Percentiles rank a stretch among this genome's conserved stretches.
Evolutionary conservation across 768 basidiomycete genomes (phyloP).

Genomic region (Pisolithus sp.): DNA sequence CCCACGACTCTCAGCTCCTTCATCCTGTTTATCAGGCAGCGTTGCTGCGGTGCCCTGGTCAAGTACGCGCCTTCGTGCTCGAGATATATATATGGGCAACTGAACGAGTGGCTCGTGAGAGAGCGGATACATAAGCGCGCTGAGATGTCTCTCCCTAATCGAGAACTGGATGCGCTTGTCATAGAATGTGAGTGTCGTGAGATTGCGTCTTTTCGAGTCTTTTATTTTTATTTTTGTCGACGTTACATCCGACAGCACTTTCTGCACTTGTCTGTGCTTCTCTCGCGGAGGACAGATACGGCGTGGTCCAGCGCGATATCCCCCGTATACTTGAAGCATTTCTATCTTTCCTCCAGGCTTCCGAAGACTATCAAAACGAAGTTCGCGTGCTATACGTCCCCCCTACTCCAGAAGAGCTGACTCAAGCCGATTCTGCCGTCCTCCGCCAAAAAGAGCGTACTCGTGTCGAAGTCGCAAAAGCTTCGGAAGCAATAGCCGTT

Average conservation of each 20-base stretch:
- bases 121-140: constrained; percentile 48
- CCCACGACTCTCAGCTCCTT: not conserved
- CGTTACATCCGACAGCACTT: constrained; percentile 41
- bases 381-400: constrained; percentile 37
- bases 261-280: constrained; percentile 66
- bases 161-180: constrained; percentile 56
- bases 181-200: constrained; percentile 46
- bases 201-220: not conserved
- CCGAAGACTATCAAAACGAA: constrained; percentile 60
- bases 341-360: constrained; percentile 53
- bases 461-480: constrained; percentile 47
- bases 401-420: constrained; percentile 30
- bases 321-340: constrained; percentile 76
- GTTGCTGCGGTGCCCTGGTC: constrained; percentile 3
- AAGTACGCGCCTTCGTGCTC: constrained; percentile 28
- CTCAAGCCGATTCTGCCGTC: constrained; percentile 25
- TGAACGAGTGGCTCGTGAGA: constrained; percentile 49
- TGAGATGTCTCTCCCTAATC: constrained; percentile 50
- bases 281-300: constrained; percentile 73
- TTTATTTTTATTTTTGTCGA: not conserved
- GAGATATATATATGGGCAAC: constrained; percentile 16
- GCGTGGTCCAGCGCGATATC: constrained; percentile 80
- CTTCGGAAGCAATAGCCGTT: constrained; percentile 46
- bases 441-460: constrained; percentile 32
- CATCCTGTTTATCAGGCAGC: not conserved